These are phyloP conservation scores for Achlya hypogyna DNA, from an alignment of 352 stramenopile genomes.

Conservation along the genomic window DNA sequence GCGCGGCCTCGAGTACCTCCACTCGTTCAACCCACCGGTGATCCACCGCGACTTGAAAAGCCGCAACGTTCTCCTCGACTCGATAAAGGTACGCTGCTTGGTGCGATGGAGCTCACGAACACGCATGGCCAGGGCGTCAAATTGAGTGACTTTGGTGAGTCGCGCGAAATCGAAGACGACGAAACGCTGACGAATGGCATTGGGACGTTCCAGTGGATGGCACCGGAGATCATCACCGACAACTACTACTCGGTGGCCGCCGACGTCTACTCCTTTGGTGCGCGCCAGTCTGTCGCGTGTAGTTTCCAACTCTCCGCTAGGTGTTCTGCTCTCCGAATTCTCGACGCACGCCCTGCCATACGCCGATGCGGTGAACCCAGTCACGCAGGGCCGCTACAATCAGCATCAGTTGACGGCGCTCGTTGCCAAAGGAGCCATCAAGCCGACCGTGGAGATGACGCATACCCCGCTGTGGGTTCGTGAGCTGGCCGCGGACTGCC, in stretches of 20 bases:
- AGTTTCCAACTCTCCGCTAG: too few species aligned
- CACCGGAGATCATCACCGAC: neutral
- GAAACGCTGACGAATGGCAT: neutral
- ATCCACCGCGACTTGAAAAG: constrained; percentile 45
- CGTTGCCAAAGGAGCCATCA: neutral
- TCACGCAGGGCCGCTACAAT: neutral
- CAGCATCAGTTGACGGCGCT: neutral
- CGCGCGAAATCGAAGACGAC: neutral
- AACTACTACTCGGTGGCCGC: neutral
- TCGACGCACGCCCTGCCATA: neutral
- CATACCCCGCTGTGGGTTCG: neutral
- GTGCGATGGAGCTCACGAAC: too few species aligned
- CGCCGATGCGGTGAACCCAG: neutral
- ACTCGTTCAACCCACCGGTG: constrained; percentile 22
- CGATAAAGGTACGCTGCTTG: too few species aligned
- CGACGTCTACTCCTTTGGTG: neutral
- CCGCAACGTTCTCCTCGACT: constrained; percentile 32
- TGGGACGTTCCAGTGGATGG: constrained; percentile 6
- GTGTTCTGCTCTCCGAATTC: neutral
- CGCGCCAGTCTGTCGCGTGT: too few species aligned
- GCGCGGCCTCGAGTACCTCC: constrained; percentile 30
- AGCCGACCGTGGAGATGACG: neutral
- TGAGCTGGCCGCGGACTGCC: neutral
- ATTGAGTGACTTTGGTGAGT: neutral
- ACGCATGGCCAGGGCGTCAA: neutral